Conservation (phyloP, 2,329 filamentous ascomycete genomes). For the Aspergillus tamarii region DNA sequence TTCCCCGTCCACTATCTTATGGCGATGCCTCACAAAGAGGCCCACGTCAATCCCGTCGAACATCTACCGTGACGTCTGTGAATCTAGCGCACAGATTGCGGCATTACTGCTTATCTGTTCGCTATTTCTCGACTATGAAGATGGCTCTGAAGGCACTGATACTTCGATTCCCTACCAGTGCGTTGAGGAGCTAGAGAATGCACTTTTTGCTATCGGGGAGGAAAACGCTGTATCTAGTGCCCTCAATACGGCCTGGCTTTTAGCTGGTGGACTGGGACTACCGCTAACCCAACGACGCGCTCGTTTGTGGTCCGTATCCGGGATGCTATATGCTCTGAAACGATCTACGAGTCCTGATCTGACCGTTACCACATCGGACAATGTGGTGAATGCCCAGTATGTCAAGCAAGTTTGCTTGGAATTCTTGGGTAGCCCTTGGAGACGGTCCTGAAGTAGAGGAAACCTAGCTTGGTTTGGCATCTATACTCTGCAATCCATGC, state of each 20-base stretch:
- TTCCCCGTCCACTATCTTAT: background rate
- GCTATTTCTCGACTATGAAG: background rate
- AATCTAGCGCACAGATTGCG: background rate
- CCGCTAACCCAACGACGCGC: background rate
- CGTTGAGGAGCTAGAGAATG: slow-evolving; percentile 3
- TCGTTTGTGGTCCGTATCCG: background rate
- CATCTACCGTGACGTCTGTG: slow-evolving; percentile 2
- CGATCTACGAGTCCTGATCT: background rate
- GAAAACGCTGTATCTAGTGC: slow-evolving; percentile 2
- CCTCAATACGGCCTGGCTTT: slow-evolving; percentile 1
- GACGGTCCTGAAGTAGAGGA: too few species aligned
- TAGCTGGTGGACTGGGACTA: background rate
- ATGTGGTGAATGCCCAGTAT: background rate
- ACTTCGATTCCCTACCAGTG: background rate
- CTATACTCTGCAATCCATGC: background rate
- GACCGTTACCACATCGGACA: background rate
- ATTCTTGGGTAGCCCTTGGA: background rate
- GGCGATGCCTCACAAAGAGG: background rate
- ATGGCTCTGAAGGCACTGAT: background rate
- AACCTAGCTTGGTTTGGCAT: background rate
- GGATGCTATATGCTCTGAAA: slow-evolving; percentile 6
- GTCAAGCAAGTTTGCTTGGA: background rate
- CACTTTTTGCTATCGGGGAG: background rate
- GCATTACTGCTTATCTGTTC: background rate
- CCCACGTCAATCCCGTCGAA: slow-evolving; percentile 1